Conservation (phyloP, 768 basidiomycete species). For the Russula virescens region DNA sequence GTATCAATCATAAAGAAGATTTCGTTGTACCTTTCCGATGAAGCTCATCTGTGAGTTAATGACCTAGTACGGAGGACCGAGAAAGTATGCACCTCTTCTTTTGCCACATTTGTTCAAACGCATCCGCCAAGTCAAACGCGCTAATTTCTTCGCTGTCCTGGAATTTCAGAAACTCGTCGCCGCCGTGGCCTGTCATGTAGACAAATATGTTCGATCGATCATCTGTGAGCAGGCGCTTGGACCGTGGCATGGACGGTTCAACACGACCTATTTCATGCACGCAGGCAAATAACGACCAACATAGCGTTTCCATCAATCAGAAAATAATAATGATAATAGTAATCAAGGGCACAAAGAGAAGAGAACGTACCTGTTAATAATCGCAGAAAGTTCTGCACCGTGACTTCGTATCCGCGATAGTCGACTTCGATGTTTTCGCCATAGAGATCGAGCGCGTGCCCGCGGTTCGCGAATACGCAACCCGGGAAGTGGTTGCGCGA, state of each 20-base stretch:
- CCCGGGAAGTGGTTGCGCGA: constrained; percentile 87
- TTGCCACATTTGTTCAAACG: constrained; percentile 98
- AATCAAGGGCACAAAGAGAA: constrained; percentile 2
- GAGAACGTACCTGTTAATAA: constrained; percentile 73
- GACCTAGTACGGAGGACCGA: background rate
- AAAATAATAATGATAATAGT: background rate
- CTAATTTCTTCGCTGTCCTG: constrained; percentile 98
- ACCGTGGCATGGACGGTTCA: constrained; percentile 77
- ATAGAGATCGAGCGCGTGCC: constrained; percentile 80
- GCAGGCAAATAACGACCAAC: background rate
- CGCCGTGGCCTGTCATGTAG: constrained; percentile 98
- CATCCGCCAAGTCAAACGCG: constrained; percentile 95
- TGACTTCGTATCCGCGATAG: constrained; percentile 97
- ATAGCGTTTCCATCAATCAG: background rate
- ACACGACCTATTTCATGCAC: constrained; percentile 61
- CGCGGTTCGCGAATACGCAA: constrained; percentile 86
- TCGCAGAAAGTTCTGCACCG: constrained; percentile 91
- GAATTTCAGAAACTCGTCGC: constrained; percentile 97
- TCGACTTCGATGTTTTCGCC: constrained; percentile 98
- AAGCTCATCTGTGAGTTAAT: background rate
- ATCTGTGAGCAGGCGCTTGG: constrained; percentile 88
- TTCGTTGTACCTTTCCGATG: constrained; percentile 70
- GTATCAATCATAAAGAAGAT: constrained; percentile 98
- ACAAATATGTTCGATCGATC: constrained; percentile 90
- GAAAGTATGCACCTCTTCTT: constrained; percentile 64